Evolutionary conservation across 1,284 basidiomycete genomes (phyloP).

Genomic region (Rhodotorula sp.): DNA sequence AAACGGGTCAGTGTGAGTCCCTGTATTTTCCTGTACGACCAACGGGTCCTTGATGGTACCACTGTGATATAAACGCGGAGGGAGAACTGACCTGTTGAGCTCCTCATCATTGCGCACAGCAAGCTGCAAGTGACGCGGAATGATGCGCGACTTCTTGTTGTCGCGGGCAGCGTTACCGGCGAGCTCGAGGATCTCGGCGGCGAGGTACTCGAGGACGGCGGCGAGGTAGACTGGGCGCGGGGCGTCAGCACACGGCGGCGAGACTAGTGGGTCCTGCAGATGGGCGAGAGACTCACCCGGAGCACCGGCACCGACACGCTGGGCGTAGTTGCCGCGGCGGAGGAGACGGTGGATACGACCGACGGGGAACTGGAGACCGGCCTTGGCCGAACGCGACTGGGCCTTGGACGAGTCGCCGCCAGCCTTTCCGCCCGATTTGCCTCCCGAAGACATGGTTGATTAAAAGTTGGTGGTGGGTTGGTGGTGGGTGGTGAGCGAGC

Average conservation of each 20-base stretch:
- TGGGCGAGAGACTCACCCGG: slow-evolving; percentile 68
- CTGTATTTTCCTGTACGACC: no score
- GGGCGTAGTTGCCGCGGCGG: slow-evolving; percentile 49
- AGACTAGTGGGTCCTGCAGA: no score
- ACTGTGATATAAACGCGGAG: no score
- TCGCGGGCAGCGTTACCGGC: slow-evolving; percentile 74
- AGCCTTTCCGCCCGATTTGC: slow-evolving; percentile 58
- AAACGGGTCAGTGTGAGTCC: no score
- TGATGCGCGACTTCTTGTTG: slow-evolving; percentile 84
- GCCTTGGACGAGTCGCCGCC: slow-evolving; percentile 64
- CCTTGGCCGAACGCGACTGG: slow-evolving; percentile 63
- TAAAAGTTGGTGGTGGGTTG: slow-evolving; percentile 56
- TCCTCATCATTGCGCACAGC: slow-evolving; percentile 63
- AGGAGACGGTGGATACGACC: slow-evolving; percentile 83
- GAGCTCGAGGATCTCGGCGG: slow-evolving; percentile 83
- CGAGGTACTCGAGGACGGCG: slow-evolving; percentile 78
- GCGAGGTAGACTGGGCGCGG: slow-evolving; percentile 69
- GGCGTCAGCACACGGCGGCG: neutral
- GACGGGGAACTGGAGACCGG: slow-evolving; percentile 80
- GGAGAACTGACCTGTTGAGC: slow-evolving; percentile 30
- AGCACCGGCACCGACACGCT: slow-evolving; percentile 72
- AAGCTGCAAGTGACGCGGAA: slow-evolving; percentile 83
- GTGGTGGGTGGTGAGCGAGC: slow-evolving; percentile 45
- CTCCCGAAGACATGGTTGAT: slow-evolving; percentile 63
- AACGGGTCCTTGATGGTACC: no score